Percentiles rank a stretch among this genome's conserved stretches.
Evolutionary conservation across 2,329 filamentous ascomycete genomes (phyloP).

Genomic region (Penicillium italicum): DNA sequence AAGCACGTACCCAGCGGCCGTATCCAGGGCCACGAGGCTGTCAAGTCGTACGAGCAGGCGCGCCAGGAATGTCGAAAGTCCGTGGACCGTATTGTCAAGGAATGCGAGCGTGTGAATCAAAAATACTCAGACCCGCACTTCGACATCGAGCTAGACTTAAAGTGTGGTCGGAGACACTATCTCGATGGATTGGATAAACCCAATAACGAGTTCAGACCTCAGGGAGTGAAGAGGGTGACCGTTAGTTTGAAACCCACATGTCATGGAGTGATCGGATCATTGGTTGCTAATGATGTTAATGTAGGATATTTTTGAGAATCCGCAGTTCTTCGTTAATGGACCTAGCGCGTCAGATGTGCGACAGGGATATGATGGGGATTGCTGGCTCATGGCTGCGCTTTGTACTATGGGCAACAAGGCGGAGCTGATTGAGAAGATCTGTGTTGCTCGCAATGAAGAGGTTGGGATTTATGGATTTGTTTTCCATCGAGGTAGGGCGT

Average conservation of each 20-base stretch:
- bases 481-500: conserved; percentile 62
- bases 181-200: conserved; percentile 45
- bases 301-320: conserved; percentile 72
- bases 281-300: conserved; percentile 6
- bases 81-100: conserved; percentile 55
- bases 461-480: conserved; percentile 84
- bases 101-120: conserved; percentile 73
- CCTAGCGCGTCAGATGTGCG: conserved; percentile 73
- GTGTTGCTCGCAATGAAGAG: conserved; percentile 67
- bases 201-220: conserved; percentile 53
- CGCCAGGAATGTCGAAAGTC: conserved; percentile 63
- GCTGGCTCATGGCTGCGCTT: conserved; percentile 79
- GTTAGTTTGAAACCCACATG: conserved; percentile 28
- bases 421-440: conserved; percentile 68
- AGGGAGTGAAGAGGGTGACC: conserved; percentile 68
- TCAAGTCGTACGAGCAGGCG: conserved; percentile 70
- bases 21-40: conserved; percentile 54
- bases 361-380: conserved; percentile 75
- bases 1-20: conserved; percentile 54
- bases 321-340: conserved; percentile 73
- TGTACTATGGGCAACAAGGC: conserved; percentile 72
- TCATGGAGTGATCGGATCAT: too few relatives aligned
- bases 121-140: conserved; percentile 87
- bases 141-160: conserved; percentile 74
- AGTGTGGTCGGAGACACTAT: conserved; percentile 53